A percentile compares a stretch with the other conserved stretches of the same genome.
These are phyloP conservation scores for Magnusiomyces tetraspermus DNA, from an alignment of 1,139 yeast species.

Conservation along the genomic window DNA sequence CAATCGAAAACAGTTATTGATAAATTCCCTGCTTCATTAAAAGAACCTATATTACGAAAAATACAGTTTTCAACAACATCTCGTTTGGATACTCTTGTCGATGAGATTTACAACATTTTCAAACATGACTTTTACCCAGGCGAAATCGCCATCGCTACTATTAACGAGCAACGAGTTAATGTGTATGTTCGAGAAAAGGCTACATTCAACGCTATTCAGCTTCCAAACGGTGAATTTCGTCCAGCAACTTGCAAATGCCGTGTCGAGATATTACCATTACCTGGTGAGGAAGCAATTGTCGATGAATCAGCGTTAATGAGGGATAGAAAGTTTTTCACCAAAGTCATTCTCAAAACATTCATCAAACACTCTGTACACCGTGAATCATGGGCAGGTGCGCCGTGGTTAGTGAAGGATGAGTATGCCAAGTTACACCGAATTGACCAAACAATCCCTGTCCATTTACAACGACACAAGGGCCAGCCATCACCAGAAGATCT, in stretches of 20 bases:
- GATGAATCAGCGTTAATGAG: conserved; percentile 67
- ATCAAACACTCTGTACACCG: conserved; percentile 76
- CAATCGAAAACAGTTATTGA: conserved; percentile 52
- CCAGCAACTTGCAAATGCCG: conserved; percentile 65
- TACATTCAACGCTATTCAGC: conserved; percentile 31
- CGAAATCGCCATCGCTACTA: conserved; percentile 56
- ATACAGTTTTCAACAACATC: conserved; percentile 79
- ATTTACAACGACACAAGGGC: conserved; percentile 21
- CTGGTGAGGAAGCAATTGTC: conserved; percentile 46
- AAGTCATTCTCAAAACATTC: conserved; percentile 81
- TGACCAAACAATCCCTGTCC: conserved; percentile 30
- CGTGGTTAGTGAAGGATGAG: conserved; percentile 87
- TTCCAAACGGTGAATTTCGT: conserved; percentile 40
- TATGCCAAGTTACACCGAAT: conserved; percentile 38
- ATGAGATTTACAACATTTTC: conserved; percentile 60
- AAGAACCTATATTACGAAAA: conserved; percentile 80
- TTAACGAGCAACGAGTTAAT: conserved; percentile 38
- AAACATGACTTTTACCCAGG: conserved; percentile 88
- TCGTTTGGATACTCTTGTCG: conserved; percentile 78
- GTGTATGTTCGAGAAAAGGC: conserved; percentile 53
- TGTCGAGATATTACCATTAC: conserved; percentile 46
- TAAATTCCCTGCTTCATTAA: conserved; percentile 80
- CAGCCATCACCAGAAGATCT: conserved; percentile 15
- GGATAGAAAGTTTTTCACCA: conserved; percentile 81
- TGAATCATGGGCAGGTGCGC: conserved; percentile 82